These are phyloP conservation scores for Colletotrichum tofieldiae DNA, from an alignment of 2,329 filamentous ascomycete genomes.

Conservation along the genomic window DNA sequence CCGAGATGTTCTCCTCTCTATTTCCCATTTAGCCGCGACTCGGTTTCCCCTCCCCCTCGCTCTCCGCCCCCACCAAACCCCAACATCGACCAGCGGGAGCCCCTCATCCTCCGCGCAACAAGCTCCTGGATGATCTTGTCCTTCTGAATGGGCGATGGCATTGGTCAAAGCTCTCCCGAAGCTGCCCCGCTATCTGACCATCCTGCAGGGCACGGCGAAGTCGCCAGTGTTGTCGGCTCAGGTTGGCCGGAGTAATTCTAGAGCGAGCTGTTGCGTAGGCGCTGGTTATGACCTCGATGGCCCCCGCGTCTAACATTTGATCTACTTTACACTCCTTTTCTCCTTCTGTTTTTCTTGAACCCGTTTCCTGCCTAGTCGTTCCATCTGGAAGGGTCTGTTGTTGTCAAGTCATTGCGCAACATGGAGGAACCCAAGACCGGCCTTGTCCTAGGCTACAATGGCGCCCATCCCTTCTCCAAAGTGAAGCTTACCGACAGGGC, in stretches of 20 bases:
- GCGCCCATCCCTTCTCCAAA: slow-evolving; percentile 69
- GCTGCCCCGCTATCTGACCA: slow-evolving; percentile 22
- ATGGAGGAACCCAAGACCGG: slow-evolving; percentile 42
- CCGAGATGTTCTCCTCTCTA: background rate
- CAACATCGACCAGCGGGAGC: slow-evolving; percentile 9
- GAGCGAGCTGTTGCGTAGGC: slow-evolving; percentile 30
- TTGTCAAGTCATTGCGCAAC: background rate
- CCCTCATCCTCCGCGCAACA: slow-evolving; percentile 15
- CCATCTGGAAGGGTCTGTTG: background rate
- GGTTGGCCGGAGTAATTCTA: slow-evolving; percentile 36
- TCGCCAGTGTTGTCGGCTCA: slow-evolving; percentile 4
- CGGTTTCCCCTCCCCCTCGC: slow-evolving; percentile 13
- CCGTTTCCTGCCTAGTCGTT: background rate
- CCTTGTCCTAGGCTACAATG: slow-evolving; percentile 65
- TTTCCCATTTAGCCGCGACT: slow-evolving; percentile 40
- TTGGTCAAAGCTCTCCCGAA: slow-evolving; percentile 20
- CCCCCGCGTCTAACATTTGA: background rate
- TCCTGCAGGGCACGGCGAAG: slow-evolving; percentile 20
- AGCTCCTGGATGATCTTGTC: slow-evolving; percentile 21
- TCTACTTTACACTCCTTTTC: background rate
- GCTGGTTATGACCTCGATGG: slow-evolving; percentile 15
- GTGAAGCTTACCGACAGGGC: slow-evolving; percentile 65
- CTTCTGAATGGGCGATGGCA: background rate
- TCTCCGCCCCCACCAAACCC: slow-evolving; percentile 31
- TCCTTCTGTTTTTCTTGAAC: background rate